Base-by-base conservation (phyloP, 768 basidiomycete genomes). In the Peribolospora baueri region DNA sequence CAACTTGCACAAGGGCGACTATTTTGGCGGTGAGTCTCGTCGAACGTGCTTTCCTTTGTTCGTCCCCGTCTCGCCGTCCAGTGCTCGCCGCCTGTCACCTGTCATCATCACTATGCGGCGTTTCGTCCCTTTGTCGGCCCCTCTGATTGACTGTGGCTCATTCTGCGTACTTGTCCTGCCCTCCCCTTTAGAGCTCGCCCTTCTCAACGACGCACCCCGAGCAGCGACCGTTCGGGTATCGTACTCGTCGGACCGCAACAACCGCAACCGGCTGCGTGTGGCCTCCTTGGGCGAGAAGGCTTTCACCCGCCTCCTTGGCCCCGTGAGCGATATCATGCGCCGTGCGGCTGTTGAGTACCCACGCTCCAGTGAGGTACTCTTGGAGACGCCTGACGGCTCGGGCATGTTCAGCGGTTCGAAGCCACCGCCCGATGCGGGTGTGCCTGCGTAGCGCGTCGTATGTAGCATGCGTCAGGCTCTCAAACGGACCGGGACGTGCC, bases 201-300 rank as follows among this genome's bases (percentile, higher is more conserved):
- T 98, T 36, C 74, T 98, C 55, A 81, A 82, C 57, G 74, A 81
- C 9, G 83, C 81, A 46, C 87, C 88, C 11, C 82, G 91, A 50
- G 90, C 90, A 2, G 91, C 91, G n/a, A 95, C 90, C 10, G 88
- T 98, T 56, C 85, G 85, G 60, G 87, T 87, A 3, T 67, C 80
- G 11, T 66, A 70, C 51, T 73, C 80, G 7, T 59, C 59, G 42
- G 68, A 72, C 42, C 37, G 64, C 66, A 57, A 74, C 74, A 57
- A 62, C 37, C 57, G 59, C 36, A 61, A 62, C 8, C 84, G 81
- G 66, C 76, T 98, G 47, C 85, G 90, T 66, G 86, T 95, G 9
- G 91, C 91, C 5, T 85, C 85, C 7, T 72, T 98, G 60, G 88
- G 88, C 62, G 85, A 86, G 42, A 76, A 83, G 56, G 82, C 90